A percentile compares a stretch with the other conserved stretches of the same genome.
Conservation (phyloP, 805 yeast species). For the Ascoidea rubescens region DNA sequence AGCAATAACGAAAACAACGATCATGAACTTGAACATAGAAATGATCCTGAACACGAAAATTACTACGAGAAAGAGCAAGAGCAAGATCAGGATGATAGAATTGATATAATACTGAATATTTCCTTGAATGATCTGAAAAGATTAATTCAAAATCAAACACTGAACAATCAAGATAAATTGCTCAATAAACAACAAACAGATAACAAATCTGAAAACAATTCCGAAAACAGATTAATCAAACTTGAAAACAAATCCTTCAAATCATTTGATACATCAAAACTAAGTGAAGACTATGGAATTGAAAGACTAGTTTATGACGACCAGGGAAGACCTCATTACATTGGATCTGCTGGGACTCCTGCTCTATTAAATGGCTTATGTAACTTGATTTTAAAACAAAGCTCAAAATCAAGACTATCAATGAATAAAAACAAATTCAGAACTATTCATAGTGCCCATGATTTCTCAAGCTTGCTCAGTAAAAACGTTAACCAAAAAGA, state of each 20-base stretch:
- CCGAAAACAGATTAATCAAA: conserved; percentile 1
- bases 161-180: conserved; percentile 10
- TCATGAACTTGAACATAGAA: neutral
- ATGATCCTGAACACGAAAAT: neutral
- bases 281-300: conserved; percentile 4
- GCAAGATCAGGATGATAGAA: too few species aligned
- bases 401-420: conserved; percentile 22
- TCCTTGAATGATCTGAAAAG: too few species aligned
- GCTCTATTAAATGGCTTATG: conserved; percentile 28
- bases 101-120: too few species aligned
- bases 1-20: too few species aligned
- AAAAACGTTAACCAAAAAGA: conserved; percentile 8
- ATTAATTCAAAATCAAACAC: neutral
- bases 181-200: conserved; percentile 9
- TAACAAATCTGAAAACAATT: neutral
- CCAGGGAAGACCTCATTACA: conserved; percentile 32
- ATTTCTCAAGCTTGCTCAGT: neutral
- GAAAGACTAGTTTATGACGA: conserved; percentile 28
- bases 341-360: conserved; percentile 32
- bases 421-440: conserved; percentile 10
- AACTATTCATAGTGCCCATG: neutral
- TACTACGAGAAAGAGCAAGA: too few species aligned
- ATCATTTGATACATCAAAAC: too few species aligned
- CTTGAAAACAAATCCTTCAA: too few species aligned
- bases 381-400: conserved; percentile 25